Evolutionary conservation across 176 grass and related monocot genomes (phyloP), one percentile per base, ranked within the genome.

Genomic region (Hordeum marinum): DNA sequence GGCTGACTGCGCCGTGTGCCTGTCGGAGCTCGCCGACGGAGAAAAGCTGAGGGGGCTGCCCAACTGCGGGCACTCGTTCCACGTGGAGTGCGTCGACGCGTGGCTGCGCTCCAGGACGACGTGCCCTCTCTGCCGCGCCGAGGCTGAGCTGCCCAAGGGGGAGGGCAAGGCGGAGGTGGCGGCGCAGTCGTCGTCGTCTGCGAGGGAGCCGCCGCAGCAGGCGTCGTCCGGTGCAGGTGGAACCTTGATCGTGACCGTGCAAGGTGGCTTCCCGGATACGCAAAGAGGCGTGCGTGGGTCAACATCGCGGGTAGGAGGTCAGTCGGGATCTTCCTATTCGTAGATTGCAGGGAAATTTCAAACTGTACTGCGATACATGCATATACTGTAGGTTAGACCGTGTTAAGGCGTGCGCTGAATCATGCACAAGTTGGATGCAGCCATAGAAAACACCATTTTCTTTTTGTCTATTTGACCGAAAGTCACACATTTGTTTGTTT

Each of bases 31-130:
- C 68, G 91, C 37, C 3, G 94, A 90, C 18, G 89, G 89, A 14
- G 91, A 96, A 36, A 86, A 93, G 81, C 82, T 93, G 79, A 67
- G 79, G 21, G 62, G 75, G 72, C 69, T 96, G 63, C 84, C 85
- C 0, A 64, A 41, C 87, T 97, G 89, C 75, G 61, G 68, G 20
- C 94, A 97, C 79, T 40, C 82, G 13, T 97, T 97, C 90, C 94
- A 95, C 81, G 75, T 90, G 8, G 85, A 88, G 35, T 97, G 94
- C 79, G 88, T 97, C 27, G 91, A 97, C 79, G 81, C 68, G 48
- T 97, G 94, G 94, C 78, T 97, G 45, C 45, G 60, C 55, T 73
- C 77, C 4, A 68, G 84, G 67, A 81, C 79, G 70, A 97, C 87
- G 15, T 97, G 91, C 34, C 94, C 91, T 0, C 78, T 97, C 21